phyloP scores from a whole-genome alignment of 2,329 filamentous ascomycete species.

The Neoscytalidium dimidiatum region DNA sequence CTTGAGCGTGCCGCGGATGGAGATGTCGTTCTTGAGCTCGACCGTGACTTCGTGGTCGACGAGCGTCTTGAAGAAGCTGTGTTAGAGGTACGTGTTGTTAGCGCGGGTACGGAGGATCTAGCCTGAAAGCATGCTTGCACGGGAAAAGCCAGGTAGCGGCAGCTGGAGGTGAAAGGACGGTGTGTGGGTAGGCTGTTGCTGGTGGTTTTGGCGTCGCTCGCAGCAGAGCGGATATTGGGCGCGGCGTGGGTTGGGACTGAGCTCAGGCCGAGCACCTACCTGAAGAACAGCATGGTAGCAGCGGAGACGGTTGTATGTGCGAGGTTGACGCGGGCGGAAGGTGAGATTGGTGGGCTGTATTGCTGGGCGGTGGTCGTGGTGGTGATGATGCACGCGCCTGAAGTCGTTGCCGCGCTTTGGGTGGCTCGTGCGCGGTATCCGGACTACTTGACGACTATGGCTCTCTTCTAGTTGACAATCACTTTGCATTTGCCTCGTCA shows the following conservation, averaged over 20 bases:
- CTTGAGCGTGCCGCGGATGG: conserved; percentile 92
- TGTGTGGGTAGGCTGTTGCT: background rate
- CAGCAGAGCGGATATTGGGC: background rate
- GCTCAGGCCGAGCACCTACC: conserved; percentile 34
- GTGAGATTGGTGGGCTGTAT: background rate
- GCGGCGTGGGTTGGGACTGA: background rate
- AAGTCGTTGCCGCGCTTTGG: background rate
- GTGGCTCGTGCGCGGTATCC: background rate
- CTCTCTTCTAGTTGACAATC: too few species aligned
- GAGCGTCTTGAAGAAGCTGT: conserved; percentile 96
- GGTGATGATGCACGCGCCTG: background rate
- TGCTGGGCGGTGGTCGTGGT: background rate
- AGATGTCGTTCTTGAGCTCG: conserved; percentile 99
- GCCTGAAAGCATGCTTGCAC: background rate
- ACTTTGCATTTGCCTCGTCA: too few species aligned
- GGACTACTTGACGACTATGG: background rate
- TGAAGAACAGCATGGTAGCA: conserved; percentile 55
- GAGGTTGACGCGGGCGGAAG: background rate
- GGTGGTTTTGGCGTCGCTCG: background rate
- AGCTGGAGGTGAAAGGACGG: background rate
- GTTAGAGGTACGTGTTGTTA: background rate
- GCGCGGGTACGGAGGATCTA: background rate
- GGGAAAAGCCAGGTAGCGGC: background rate
- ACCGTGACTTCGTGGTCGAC: conserved; percentile 97
- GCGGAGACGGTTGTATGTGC: background rate